phyloP scores from a whole-genome alignment of 2,329 filamentous ascomycete species.

The Aspergillus sp. region DNA sequence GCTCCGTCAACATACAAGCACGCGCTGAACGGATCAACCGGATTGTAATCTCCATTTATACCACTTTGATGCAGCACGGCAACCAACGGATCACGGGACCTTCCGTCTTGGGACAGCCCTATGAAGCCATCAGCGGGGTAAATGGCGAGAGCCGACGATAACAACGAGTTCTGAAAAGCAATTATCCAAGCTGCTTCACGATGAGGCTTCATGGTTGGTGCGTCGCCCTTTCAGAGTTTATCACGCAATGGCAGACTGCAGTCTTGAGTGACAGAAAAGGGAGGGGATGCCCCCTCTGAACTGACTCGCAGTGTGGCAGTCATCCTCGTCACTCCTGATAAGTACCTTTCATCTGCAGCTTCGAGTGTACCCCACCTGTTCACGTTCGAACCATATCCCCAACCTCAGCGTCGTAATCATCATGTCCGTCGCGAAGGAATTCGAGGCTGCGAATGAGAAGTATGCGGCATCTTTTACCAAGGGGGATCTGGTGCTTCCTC shows the following conservation, averaged over 20 bases:
- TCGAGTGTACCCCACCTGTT: neutral
- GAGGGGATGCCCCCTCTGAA: neutral
- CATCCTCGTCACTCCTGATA: neutral
- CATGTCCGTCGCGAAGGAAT: slow-evolving; percentile 50
- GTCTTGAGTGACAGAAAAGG: neutral
- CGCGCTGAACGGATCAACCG: too few species aligned
- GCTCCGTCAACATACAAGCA: too few species aligned
- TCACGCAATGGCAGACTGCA: slow-evolving; percentile 3
- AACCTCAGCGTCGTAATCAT: neutral
- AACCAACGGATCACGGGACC: too few species aligned
- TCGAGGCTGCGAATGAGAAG: slow-evolving; percentile 61
- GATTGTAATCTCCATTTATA: too few species aligned
- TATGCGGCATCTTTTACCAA: slow-evolving; percentile 66
- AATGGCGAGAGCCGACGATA: slow-evolving; percentile 2
- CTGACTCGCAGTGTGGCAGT: neutral
- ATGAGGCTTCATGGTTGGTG: neutral
- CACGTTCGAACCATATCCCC: neutral
- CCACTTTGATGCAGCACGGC: too few species aligned
- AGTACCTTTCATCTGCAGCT: neutral
- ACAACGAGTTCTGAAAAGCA: neutral
- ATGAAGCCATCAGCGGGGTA: slow-evolving; percentile 14
- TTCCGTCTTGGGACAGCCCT: too few species aligned
- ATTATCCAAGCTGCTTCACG: neutral
- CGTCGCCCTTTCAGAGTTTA: neutral
- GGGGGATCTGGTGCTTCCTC: slow-evolving; percentile 68